Conservation (phyloP, 2,329 filamentous ascomycete genomes). For the Aspergillus oerlinghausenensis region DNA sequence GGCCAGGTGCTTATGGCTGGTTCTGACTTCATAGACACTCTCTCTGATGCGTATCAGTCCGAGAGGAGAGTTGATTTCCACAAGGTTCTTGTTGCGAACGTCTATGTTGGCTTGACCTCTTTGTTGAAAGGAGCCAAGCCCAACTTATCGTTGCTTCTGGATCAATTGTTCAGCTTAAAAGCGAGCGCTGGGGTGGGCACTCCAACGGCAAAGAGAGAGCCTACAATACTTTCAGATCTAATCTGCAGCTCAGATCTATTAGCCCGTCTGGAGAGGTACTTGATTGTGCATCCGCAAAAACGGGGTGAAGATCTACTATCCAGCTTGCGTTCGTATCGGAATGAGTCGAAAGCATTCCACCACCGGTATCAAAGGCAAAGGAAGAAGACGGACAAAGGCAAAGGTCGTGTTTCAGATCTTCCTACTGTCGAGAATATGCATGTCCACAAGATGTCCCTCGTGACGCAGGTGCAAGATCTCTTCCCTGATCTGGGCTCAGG, state of each 20-base stretch:
- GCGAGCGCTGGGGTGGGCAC: constrained; percentile 61
- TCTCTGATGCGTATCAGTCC: constrained; percentile 46
- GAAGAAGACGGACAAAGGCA: constrained; percentile 37
- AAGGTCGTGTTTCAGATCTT: constrained; percentile 28
- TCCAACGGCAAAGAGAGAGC: constrained; percentile 34
- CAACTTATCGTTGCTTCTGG: constrained; percentile 70
- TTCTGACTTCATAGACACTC: constrained; percentile 78
- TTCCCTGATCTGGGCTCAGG: constrained; percentile 82
- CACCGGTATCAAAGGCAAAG: constrained; percentile 39
- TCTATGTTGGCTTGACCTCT: constrained; percentile 70
- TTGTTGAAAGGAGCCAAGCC: constrained; percentile 63
- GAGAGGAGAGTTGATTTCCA: constrained; percentile 60
- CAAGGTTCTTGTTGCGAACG: constrained; percentile 64
- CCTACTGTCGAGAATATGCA: constrained; percentile 53
- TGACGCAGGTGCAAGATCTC: constrained; percentile 87
- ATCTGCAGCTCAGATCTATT: constrained; percentile 76
- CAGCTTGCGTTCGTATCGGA: constrained; percentile 37
- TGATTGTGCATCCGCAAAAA: constrained; percentile 34
- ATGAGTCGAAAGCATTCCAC: constrained; percentile 35
- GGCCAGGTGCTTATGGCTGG: constrained; percentile 69
- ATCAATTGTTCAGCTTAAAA: constrained; percentile 79
- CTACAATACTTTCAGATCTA: constrained; percentile 72
- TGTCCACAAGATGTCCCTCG: constrained; percentile 75
- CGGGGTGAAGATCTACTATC: constrained; percentile 38
- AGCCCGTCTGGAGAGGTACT: constrained; percentile 34